Percentiles rank a stretch among this genome's conserved stretches.
Evolutionary conservation across 1,284 basidiomycete genomes (phyloP).

Genomic region (Apiotrichum brassicae): DNA sequence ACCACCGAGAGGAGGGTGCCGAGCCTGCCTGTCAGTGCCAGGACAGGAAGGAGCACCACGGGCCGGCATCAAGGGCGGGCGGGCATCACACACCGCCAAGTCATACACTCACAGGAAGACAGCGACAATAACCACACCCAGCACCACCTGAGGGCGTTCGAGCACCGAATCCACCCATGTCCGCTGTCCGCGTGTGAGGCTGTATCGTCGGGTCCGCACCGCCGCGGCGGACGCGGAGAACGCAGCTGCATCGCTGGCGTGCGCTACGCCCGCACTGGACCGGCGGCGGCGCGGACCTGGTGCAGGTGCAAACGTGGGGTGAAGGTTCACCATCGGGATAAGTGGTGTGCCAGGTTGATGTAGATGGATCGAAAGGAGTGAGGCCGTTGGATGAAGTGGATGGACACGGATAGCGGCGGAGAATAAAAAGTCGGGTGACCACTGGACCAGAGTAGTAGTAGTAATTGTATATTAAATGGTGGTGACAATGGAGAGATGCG

Average conservation of each 20-base stretch:
- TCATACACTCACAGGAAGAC: constrained; percentile 25
- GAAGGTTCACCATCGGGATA: neutral
- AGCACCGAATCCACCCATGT: constrained; percentile 2
- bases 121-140: constrained; percentile 14
- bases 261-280: neutral
- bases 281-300: constrained; percentile 8
- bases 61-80: too few relatives aligned
- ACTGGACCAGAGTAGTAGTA: too few relatives aligned
- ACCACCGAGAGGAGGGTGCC: constrained; percentile 52
- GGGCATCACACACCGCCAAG: neutral
- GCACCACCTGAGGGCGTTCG: constrained; percentile 10
- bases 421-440: too few relatives aligned
- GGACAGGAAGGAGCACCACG: neutral
- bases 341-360: too few relatives aligned
- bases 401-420: too few relatives aligned
- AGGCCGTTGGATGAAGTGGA: too few relatives aligned
- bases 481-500: too few relatives aligned
- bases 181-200: neutral
- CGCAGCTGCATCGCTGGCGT: constrained; percentile 2
- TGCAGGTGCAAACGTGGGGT: neutral
- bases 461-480: too few relatives aligned
- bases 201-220: neutral
- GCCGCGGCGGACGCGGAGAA: constrained; percentile 1
- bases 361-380: too few relatives aligned
- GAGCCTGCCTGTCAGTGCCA: constrained; percentile 15